phyloP scores from a whole-genome alignment of 352 stramenopile species.

The Globisporangium perplexum region DNA sequence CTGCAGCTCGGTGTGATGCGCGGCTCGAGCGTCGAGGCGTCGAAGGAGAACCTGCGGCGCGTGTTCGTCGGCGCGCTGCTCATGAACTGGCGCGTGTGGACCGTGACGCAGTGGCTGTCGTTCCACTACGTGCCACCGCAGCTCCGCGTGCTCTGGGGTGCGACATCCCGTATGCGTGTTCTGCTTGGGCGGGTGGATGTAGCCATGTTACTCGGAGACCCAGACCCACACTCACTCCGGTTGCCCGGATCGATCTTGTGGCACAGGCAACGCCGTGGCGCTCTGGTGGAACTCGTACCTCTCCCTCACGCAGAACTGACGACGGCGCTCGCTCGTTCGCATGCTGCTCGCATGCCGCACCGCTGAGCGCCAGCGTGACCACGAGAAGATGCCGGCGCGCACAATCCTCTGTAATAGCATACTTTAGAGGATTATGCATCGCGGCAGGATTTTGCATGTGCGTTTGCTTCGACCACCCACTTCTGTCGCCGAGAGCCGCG shows the following conservation, averaged over 20 bases:
- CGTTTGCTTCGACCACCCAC: background rate
- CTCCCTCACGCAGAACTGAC: slow-evolving; percentile 50
- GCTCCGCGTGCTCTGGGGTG: slow-evolving; percentile 69
- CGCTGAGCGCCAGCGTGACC: too few relatives aligned
- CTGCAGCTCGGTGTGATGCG: slow-evolving; percentile 53
- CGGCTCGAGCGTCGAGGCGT: slow-evolving; percentile 39
- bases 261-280: slow-evolving; percentile 52
- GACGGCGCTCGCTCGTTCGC: background rate
- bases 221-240: background rate
- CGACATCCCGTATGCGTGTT: too few relatives aligned
- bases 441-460: background rate
- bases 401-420: background rate
- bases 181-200: background rate
- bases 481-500: background rate
- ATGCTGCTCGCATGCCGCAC: background rate
- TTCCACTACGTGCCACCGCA: slow-evolving; percentile 73
- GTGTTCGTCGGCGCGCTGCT: slow-evolving; percentile 47
- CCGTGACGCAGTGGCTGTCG: slow-evolving; percentile 61
- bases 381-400: background rate
- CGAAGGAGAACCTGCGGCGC: slow-evolving; percentile 30
- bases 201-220: slow-evolving; percentile 1
- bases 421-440: too few relatives aligned
- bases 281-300: slow-evolving; percentile 82
- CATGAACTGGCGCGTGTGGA: slow-evolving; percentile 76
- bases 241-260: slow-evolving; percentile 4